Evolutionary conservation across 2,329 filamentous ascomycete species (phyloP).

Genomic region (Leptographium procerum): DNA sequence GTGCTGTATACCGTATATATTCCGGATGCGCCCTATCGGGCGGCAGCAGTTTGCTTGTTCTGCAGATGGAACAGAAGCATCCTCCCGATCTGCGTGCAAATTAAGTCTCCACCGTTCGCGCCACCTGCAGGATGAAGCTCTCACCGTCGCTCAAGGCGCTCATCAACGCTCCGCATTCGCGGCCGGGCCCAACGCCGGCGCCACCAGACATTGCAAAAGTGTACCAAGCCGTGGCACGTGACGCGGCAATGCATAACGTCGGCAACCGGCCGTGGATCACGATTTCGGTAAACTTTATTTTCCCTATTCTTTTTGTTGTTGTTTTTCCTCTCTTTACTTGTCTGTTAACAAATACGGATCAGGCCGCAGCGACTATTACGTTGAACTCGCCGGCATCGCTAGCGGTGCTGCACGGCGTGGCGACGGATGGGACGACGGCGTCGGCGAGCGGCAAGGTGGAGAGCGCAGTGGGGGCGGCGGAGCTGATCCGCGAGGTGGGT

Average conservation of each 20-base stretch:
- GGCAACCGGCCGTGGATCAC: slow-evolving; percentile 55
- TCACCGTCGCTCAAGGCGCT: slow-evolving; percentile 60
- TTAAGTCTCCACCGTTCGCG: not conserved
- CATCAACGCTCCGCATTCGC: slow-evolving; percentile 58
- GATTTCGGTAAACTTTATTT: slow-evolving; percentile 39
- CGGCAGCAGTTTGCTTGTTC: too few relatives aligned
- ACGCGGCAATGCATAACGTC: slow-evolving; percentile 51
- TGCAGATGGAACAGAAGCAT: not conserved
- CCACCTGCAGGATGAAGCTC: slow-evolving; percentile 49
- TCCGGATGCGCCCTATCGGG: too few relatives aligned
- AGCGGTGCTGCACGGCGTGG: slow-evolving; percentile 46
- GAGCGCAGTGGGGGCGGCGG: slow-evolving; percentile 39
- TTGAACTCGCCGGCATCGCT: slow-evolving; percentile 76
- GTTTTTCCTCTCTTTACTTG: too few relatives aligned
- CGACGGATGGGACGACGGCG: slow-evolving; percentile 19
- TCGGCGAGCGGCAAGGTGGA: slow-evolving; percentile 10
- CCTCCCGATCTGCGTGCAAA: not conserved
- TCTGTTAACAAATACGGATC: too few relatives aligned
- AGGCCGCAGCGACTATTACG: slow-evolving; percentile 75
- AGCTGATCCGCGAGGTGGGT: slow-evolving; percentile 64
- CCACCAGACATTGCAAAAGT: slow-evolving; percentile 51
- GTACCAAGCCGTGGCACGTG: slow-evolving; percentile 51
- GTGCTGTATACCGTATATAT: too few relatives aligned
- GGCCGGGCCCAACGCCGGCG: slow-evolving; percentile 53
- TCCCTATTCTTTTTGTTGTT: too few relatives aligned